Percentiles rank a stretch among this genome's conserved stretches.
These are phyloP conservation scores for Tetrapyrgos nigripes DNA, from an alignment of 1,284 basidiomycete species.

Conservation along the genomic window DNA sequence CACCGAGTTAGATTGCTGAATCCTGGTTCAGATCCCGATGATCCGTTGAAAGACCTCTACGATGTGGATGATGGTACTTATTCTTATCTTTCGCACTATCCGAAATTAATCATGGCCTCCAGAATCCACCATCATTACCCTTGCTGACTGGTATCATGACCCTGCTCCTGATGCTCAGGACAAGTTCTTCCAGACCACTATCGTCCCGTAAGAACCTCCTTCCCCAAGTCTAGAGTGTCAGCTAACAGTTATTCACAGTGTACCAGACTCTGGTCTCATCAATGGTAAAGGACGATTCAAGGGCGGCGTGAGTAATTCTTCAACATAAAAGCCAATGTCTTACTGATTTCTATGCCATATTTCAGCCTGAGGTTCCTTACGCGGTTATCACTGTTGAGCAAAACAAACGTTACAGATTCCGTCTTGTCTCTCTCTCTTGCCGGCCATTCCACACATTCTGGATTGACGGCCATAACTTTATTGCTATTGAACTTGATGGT, in stretches of 20 bases:
- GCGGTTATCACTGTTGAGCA: constrained; percentile 42
- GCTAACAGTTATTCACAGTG: constrained; percentile 19
- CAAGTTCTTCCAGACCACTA: constrained; percentile 44
- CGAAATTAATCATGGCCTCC: not conserved
- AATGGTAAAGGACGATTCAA: constrained; percentile 45
- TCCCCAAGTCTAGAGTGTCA: not conserved
- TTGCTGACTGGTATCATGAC: constrained; percentile 45
- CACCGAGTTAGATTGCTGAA: not conserved
- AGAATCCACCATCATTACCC: constrained; percentile 29
- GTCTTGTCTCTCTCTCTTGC: constrained; percentile 61
- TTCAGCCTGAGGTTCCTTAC: constrained; percentile 34
- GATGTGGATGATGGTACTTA: constrained; percentile 35
- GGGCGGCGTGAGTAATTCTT: constrained; percentile 15
- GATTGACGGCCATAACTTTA: constrained; percentile 53
- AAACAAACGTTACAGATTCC: constrained; percentile 44
- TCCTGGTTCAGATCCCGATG: constrained; percentile 34
- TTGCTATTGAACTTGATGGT: constrained; percentile 53
- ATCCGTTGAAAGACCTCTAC: constrained; percentile 36
- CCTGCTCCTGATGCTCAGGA: constrained; percentile 39
- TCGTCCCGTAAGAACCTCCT: constrained; percentile 32
- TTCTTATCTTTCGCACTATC: not conserved
- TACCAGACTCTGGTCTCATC: constrained; percentile 44
- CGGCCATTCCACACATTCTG: constrained; percentile 47
- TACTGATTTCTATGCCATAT: not conserved
- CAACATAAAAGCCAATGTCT: not conserved